phyloP scores from a whole-genome alignment of 768 basidiomycete species.

The Suillus weaverae region DNA sequence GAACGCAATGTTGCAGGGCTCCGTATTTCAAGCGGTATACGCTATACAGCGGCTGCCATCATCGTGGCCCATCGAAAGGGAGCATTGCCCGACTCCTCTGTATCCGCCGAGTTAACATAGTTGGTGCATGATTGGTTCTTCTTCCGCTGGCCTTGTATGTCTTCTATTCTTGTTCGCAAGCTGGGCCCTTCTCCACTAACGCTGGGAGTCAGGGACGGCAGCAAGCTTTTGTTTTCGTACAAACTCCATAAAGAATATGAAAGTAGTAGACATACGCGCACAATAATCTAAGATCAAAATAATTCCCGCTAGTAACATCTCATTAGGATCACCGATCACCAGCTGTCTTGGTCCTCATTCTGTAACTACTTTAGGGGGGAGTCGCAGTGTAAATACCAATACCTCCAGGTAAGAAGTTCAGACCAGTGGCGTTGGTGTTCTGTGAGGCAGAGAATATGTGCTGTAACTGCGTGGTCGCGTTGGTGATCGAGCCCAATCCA shows the following conservation, averaged over 20 bases:
- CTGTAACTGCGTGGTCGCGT: conserved; percentile 20
- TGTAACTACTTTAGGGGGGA: not conserved
- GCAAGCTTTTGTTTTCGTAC: not conserved
- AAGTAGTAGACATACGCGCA: not conserved
- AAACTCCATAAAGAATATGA: not conserved
- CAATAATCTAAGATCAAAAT: not conserved
- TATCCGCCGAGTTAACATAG: no score
- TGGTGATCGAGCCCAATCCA: conserved; percentile 17
- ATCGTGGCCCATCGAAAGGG: no score
- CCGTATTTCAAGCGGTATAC: no score
- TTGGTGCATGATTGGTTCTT: no score
- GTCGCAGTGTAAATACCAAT: conserved; percentile 25
- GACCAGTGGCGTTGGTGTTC: conserved; percentile 21
- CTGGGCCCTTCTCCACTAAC: no score
- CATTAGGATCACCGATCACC: not conserved
- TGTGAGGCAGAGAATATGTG: conserved; percentile 15
- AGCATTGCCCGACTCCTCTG: no score
- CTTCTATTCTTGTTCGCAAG: no score
- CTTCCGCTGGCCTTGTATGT: no score
- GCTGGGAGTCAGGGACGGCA: no score
- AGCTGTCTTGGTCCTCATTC: not conserved
- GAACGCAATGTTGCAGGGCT: no score
- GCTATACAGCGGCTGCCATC: no score
- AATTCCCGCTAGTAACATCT: not conserved
- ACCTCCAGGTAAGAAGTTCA: conserved; percentile 17